phyloP scores from a whole-genome alignment of 2,329 filamentous ascomycete genomes.

The Gremmenia infestans region DNA sequence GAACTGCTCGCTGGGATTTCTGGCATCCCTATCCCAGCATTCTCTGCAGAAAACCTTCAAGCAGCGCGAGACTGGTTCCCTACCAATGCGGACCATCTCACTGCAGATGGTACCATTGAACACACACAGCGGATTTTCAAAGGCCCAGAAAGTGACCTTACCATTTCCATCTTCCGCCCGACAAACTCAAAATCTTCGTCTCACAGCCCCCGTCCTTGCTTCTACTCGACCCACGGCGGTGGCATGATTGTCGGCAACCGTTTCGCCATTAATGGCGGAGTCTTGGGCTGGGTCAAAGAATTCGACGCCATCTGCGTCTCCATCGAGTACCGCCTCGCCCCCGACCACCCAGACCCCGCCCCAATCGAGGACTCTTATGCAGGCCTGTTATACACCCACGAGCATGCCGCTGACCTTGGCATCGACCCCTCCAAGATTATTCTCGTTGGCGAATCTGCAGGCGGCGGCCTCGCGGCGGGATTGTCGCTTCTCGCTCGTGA shows the following conservation, averaged over 20 bases:
- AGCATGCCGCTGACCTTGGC: slow-evolving; percentile 32
- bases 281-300: slow-evolving; percentile 43
- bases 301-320: slow-evolving; percentile 43
- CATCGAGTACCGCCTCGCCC: slow-evolving; percentile 7
- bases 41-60: no score
- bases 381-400: slow-evolving; percentile 42
- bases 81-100: no score
- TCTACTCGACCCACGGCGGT: slow-evolving; percentile 47
- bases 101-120: no score
- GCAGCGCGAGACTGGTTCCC: no score
- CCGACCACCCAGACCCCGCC: slow-evolving; percentile 4
- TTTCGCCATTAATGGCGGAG: slow-evolving; percentile 28
- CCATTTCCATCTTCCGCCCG: background rate
- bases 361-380: slow-evolving; percentile 38
- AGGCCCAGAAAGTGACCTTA: background rate
- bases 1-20: no score
- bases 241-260: slow-evolving; percentile 29
- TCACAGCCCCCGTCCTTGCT: background rate
- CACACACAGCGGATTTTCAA: no score
- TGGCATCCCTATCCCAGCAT: no score
- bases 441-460: slow-evolving; percentile 50
- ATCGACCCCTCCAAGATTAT: slow-evolving; percentile 45
- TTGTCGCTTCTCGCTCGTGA: slow-evolving; percentile 45
- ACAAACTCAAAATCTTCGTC: background rate
- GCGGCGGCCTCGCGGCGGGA: slow-evolving; percentile 51